A percentile compares a stretch with the other conserved stretches of the same genome.
These are phyloP conservation scores for Pyrus communis DNA, from an alignment of 306 rosid genomes.

Conservation along the genomic window DNA sequence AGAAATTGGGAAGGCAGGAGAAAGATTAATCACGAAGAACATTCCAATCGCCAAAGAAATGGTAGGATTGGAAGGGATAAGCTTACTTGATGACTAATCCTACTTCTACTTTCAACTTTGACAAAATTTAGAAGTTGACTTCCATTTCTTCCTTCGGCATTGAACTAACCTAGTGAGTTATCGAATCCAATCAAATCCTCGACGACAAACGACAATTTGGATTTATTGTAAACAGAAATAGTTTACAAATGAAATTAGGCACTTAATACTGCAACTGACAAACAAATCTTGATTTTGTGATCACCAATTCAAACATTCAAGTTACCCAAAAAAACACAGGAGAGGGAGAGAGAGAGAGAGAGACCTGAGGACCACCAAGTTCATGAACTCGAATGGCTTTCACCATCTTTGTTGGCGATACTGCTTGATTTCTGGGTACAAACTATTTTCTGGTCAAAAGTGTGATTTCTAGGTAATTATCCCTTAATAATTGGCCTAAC, in stretches of 20 bases:
- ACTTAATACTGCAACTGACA: not conserved
- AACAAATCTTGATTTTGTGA: not conserved
- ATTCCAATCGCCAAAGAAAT: too few relatives aligned
- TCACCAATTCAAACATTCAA: not conserved
- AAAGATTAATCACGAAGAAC: too few relatives aligned
- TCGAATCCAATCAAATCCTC: too few relatives aligned
- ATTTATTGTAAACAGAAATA: not conserved
- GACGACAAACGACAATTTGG: not conserved
- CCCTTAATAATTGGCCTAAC: too few relatives aligned
- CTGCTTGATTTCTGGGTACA: not conserved
- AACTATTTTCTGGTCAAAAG: not conserved
- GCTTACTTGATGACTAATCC: too few relatives aligned
- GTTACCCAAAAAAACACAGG: not conserved
- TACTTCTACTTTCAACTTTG: too few relatives aligned
- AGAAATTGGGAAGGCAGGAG: too few relatives aligned
- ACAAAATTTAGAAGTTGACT: too few relatives aligned
- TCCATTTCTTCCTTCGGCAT: too few relatives aligned
- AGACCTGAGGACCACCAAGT: slow-evolving; percentile 68
- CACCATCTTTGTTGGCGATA: slow-evolving; percentile 32
- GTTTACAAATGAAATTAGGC: not conserved
- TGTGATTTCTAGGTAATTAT: slow-evolving; percentile 29
- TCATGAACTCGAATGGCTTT: slow-evolving; percentile 70
- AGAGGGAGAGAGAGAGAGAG: not conserved
- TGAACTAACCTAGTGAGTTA: too few relatives aligned
- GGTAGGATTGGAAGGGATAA: too few relatives aligned